Percentiles rank a stretch among this genome's conserved stretches.
These are phyloP conservation scores for Naganishia vaughanmartiniae DNA, from an alignment of 768 basidiomycete genomes.

Conservation along the genomic window DNA sequence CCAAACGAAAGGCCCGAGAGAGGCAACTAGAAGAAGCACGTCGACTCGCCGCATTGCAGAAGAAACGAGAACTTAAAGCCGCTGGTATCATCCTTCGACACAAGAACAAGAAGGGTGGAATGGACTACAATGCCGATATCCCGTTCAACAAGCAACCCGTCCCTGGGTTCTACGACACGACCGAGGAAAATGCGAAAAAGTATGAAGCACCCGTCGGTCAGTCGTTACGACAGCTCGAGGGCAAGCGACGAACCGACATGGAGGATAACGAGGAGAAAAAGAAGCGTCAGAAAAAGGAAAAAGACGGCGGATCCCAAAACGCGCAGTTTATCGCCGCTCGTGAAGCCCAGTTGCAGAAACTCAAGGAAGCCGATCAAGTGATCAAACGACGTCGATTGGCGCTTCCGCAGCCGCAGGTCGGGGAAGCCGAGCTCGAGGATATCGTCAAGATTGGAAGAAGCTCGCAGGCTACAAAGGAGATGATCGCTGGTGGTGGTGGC, in stretches of 20 bases:
- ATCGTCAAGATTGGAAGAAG: constrained; percentile 97
- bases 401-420: constrained; percentile 86
- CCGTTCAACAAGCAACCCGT: constrained; percentile 97
- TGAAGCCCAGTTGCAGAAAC: constrained; percentile 94
- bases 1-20: constrained; percentile 96
- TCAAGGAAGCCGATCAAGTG: constrained; percentile 96
- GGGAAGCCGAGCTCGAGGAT: constrained; percentile 90
- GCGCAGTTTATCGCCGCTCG: constrained; percentile 95
- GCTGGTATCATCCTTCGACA: constrained; percentile 96
- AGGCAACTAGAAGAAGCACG: constrained; percentile 95
- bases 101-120: constrained; percentile 88
- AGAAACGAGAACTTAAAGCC: constrained; percentile 95
- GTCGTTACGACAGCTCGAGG: constrained; percentile 83
- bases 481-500: constrained; percentile 59
- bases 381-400: constrained; percentile 78
- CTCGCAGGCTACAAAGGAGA: constrained; percentile 78
- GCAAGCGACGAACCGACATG: constrained; percentile 89
- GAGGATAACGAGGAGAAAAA: constrained; percentile 83
- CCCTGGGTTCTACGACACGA: constrained; percentile 92
- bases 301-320: constrained; percentile 63
- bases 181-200: constrained; percentile 83
- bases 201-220: constrained; percentile 85
- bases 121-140: constrained; percentile 99
- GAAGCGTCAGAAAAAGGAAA: constrained; percentile 78
- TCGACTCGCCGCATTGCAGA: constrained; percentile 88